phyloP scores from a whole-genome alignment of 78 protist species.

The Dictyostelium citrinum region DNA sequence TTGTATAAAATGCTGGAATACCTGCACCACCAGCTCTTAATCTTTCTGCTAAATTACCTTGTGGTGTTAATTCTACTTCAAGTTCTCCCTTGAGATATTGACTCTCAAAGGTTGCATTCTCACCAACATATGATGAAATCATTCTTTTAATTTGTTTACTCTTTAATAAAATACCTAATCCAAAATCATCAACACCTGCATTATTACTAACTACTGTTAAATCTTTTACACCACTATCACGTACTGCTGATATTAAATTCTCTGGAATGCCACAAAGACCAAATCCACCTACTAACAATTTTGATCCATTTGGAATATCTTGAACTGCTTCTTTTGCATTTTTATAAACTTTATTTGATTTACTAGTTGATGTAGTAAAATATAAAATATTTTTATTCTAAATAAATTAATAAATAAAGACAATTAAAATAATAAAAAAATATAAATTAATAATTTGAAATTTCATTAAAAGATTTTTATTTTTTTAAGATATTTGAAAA shows the following conservation, averaged over 20 bases:
- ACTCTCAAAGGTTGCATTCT: conserved; percentile 92
- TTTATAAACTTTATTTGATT: background rate
- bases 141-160: conserved; percentile 90
- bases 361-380: background rate
- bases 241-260: conserved; percentile 88
- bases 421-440: background rate
- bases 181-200: conserved; percentile 94
- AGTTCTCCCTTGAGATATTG: conserved; percentile 95
- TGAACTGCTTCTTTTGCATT: conserved; percentile 87
- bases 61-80: conserved; percentile 97
- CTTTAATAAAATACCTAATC: conserved; percentile 93
- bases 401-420: background rate
- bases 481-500: no score
- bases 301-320: conserved; percentile 86
- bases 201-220: conserved; percentile 94
- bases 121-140: conserved; percentile 98
- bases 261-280: conserved; percentile 96
- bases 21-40: conserved; percentile 99
- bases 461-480: no score
- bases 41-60: conserved; percentile 98
- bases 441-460: background rate
- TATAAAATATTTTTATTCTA: background rate
- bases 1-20: conserved; percentile 97
- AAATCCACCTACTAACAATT: conserved; percentile 94
- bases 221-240: conserved; percentile 71